Evolutionary conservation across 2,329 filamentous ascomycete species (phyloP).

Genomic region (Akanthomyces uredinophilus): DNA sequence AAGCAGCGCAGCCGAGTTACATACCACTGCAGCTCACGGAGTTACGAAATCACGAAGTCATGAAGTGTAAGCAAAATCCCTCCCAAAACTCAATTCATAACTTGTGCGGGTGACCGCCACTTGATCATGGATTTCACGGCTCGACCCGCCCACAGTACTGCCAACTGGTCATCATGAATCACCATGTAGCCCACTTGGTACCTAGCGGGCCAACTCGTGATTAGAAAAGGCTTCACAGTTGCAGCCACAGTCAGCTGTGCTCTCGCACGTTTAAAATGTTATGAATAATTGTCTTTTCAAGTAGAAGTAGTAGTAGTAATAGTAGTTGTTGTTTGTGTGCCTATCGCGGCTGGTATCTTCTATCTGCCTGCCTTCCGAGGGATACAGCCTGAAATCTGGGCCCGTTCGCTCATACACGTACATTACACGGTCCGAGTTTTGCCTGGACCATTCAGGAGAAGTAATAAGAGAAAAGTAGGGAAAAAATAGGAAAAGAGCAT

Average conservation of each 20-base stretch:
- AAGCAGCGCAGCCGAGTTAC: too few species aligned
- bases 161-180: not conserved
- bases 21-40: too few species aligned
- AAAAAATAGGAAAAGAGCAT: not conserved
- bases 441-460: not conserved
- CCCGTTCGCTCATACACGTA: not conserved
- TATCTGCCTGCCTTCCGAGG: not conserved
- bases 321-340: not conserved
- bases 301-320: too few species aligned
- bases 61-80: too few species aligned
- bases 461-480: not conserved
- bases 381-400: not conserved
- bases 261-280: not conserved
- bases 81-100: too few species aligned
- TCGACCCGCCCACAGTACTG: slow-evolving; percentile 3
- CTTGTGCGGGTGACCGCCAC: not conserved
- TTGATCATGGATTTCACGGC: not conserved
- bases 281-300: not conserved
- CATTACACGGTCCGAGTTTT: not conserved
- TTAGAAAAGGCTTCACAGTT: not conserved
- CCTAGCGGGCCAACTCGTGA: not conserved
- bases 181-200: not conserved
- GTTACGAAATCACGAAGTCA: too few species aligned
- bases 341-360: not conserved
- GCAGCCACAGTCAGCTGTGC: not conserved